Evolutionary conservation across 2,329 filamentous ascomycete genomes (phyloP).

Genomic region (Myriosclerotinia scirpicola): DNA sequence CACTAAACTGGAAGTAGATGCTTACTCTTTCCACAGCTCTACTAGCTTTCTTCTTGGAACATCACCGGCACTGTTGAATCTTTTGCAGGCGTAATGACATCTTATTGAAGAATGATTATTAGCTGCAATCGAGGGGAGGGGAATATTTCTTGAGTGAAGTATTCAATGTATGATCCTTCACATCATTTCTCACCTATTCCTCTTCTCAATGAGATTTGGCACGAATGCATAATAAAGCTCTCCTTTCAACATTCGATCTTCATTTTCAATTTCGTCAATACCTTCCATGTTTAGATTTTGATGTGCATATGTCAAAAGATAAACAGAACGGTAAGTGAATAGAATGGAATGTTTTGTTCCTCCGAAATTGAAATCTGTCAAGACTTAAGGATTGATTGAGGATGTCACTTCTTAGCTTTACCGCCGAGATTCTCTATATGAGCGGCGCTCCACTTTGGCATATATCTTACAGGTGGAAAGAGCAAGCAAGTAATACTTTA

Average conservation of each 20-base stretch:
- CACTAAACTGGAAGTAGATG: slow-evolving; percentile 10
- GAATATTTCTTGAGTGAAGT: not conserved
- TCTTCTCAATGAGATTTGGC: slow-evolving; percentile 62
- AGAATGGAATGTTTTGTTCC: not conserved
- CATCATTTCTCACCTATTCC: slow-evolving; percentile 47
- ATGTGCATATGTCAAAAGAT: not conserved
- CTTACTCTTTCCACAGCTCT: slow-evolving; percentile 71
- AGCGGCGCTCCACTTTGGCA: slow-evolving; percentile 9
- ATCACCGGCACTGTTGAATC: slow-evolving; percentile 64
- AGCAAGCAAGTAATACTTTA: not conserved
- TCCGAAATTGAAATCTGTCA: slow-evolving; percentile 2
- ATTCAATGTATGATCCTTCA: slow-evolving; percentile 38
- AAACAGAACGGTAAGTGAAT: slow-evolving; percentile 17
- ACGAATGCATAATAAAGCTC: slow-evolving; percentile 75
- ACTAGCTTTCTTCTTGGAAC: slow-evolving; percentile 60
- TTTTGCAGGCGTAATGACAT: slow-evolving; percentile 56
- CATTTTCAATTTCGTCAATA: slow-evolving; percentile 50
- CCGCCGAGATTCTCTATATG: too few species aligned
- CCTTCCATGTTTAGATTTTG: slow-evolving; percentile 27
- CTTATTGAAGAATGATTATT: slow-evolving; percentile 7
- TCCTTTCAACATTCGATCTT: slow-evolving; percentile 59
- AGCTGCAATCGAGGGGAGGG: not conserved
- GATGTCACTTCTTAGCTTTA: not conserved
- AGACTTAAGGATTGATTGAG: not conserved
- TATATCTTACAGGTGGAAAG: not conserved